Percentiles rank a stretch among this genome's conserved stretches.
phyloP scores from a whole-genome alignment of 202 grass and related monocot species.

The Panicum hallii region DNA sequence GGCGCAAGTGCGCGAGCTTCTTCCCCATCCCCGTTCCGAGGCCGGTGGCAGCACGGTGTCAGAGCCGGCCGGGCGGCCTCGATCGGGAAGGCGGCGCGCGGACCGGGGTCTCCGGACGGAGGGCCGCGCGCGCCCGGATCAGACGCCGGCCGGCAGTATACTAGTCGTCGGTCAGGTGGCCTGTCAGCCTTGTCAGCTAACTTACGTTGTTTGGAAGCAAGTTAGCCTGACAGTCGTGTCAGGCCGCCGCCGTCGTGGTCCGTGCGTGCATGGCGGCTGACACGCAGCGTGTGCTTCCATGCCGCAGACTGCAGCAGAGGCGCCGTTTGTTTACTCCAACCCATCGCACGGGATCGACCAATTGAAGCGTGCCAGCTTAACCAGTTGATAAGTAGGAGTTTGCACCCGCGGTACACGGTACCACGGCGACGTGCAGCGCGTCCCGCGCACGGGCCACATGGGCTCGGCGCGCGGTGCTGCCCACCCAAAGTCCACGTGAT shows the following conservation, averaged over 20 bases:
- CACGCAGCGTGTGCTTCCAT: neutral
- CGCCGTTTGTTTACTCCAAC: neutral
- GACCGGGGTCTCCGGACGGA: neutral
- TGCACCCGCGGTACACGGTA: no score
- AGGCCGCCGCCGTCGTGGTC: neutral
- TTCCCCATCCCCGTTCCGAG: neutral
- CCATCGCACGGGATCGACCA: no score
- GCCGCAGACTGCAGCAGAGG: neutral
- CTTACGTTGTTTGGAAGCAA: conserved; percentile 59
- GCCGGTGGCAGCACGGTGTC: conserved; percentile 73
- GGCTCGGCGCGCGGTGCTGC: no score
- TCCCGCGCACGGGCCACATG: no score
- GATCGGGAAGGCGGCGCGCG: conserved; percentile 40
- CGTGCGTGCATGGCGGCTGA: neutral
- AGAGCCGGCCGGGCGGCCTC: conserved; percentile 20
- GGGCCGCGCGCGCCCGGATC: conserved; percentile 45
- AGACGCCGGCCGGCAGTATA: conserved; percentile 38
- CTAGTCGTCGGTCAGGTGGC: neutral
- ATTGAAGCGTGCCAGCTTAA: no score
- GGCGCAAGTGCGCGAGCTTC: neutral
- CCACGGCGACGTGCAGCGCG: no score
- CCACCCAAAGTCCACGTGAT: neutral
- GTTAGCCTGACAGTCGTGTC: conserved; percentile 32
- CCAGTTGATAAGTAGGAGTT: no score
- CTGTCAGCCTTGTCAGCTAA: conserved; percentile 3